Conservation (phyloP, 1,284 basidiomycete genomes). For the Entoloma clypeatum region DNA sequence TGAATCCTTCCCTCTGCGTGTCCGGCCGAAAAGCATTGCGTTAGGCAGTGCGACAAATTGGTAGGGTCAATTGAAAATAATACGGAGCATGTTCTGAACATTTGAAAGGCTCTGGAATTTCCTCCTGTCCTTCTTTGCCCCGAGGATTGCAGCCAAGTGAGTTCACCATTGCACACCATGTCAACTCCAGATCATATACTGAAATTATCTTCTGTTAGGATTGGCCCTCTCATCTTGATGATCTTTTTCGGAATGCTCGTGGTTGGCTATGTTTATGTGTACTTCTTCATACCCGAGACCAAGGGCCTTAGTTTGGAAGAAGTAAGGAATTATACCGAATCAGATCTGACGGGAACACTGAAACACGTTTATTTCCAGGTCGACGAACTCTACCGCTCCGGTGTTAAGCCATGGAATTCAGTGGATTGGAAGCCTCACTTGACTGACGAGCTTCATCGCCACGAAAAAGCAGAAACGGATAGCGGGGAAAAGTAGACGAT, state of each 20-base stretch:
- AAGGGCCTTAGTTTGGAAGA: constrained; percentile 74
- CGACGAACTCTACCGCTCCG: constrained; percentile 68
- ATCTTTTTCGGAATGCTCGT: constrained; percentile 76
- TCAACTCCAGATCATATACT: not conserved
- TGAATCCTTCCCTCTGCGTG: constrained; percentile 64
- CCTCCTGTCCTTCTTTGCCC: constrained; percentile 67
- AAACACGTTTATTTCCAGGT: constrained; percentile 35
- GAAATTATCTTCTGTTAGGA: constrained; percentile 34
- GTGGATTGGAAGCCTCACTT: constrained; percentile 53
- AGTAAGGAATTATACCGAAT: constrained; percentile 31
- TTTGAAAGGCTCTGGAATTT: constrained; percentile 70
- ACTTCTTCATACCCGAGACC: constrained; percentile 73
- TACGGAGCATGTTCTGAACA: not conserved
- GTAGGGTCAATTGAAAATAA: constrained; percentile 14
- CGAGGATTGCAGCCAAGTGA: constrained; percentile 54
- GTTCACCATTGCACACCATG: constrained; percentile 6
- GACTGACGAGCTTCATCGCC: constrained; percentile 34
- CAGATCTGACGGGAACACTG: not conserved
- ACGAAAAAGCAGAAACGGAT: constrained; percentile 14
- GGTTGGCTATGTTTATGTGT: constrained; percentile 67
- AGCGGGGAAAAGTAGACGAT: constrained; percentile 15
- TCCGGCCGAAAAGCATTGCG: constrained; percentile 73
- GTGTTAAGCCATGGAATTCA: constrained; percentile 65
- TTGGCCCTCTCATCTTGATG: constrained; percentile 72
- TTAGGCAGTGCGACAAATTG: constrained; percentile 54